Evolutionary conservation across 2,329 filamentous ascomycete species (phyloP), one percentile per base, ranked within the genome.

Genomic region (Lojkania enalia): DNA sequence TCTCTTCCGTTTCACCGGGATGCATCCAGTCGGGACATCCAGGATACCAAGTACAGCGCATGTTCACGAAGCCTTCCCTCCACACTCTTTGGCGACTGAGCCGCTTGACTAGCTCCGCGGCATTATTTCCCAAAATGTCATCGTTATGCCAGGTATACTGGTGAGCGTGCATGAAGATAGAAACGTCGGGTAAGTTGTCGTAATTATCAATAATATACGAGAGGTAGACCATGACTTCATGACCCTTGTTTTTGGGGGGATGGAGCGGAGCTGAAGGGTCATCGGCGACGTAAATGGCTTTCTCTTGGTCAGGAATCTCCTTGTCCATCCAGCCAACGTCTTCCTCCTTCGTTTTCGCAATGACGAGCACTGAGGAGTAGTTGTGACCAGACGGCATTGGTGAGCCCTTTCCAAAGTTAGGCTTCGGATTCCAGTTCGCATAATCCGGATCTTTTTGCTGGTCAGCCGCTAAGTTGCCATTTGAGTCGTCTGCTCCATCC

Each of bases 171-270:
- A 82, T 77, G 66, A 86, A 83, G 51, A 85, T 77, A 21, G 73
- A 72, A 48, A 84, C 73, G 42, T 83, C 80, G 2, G 80, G 76
- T 3, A 86, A 73, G 3, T 71, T 57, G 49, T 84, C 74, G 67
- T 86, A 85, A 61, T 79, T 75, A 60, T 83, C 80, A 55, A 83
- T 77, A 55, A 85, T 76, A 64, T 82, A 84, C 29, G 75, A 79
- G 27, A 84, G 72, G 59, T 85, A 85, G 5, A 82, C 76, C 68
- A 82, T 78, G 23, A 79, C 81, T 65, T 86, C 83, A 55, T 83
- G 79, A 23, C 83, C 83, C 62, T 83, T 83, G 57, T 81, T 80
- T 44, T 74, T 72, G 0, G 77, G 77, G 1, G 78, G 74, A 46
- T 77, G 76, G 16, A 77, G 69, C 12, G 64, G 60, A 2, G 76